phyloP scores from a whole-genome alignment of 2,329 filamentous ascomycete species.

The Epichloe sp. region DNA sequence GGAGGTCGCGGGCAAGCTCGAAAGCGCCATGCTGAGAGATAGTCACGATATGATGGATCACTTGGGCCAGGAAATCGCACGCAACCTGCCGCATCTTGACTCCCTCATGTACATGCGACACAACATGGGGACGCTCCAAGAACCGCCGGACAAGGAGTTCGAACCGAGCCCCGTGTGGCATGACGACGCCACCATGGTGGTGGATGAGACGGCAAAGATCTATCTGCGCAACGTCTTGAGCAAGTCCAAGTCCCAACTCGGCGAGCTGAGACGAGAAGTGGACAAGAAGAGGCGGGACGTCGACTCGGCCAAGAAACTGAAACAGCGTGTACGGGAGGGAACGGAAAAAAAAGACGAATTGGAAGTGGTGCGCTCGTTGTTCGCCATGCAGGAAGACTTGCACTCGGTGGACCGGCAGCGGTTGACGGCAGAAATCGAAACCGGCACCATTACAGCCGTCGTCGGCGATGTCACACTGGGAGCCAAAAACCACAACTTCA shows the following conservation, averaged over 20 bases:
- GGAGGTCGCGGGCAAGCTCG: conserved; percentile 66
- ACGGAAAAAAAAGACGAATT: conserved; percentile 86
- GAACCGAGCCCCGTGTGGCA: conserved; percentile 96
- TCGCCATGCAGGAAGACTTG: conserved; percentile 69
- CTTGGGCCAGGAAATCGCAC: conserved; percentile 66
- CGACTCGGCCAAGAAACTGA: conserved; percentile 58
- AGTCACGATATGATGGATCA: conserved; percentile 61
- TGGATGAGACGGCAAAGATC: conserved; percentile 76
- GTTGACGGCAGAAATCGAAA: conserved; percentile 83
- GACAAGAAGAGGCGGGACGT: conserved; percentile 81
- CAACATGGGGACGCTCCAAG: conserved; percentile 71
- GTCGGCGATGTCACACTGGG: conserved; percentile 89
- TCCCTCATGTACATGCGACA: conserved; percentile 97
- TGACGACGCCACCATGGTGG: conserved; percentile 76
- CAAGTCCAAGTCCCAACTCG: conserved; percentile 77
- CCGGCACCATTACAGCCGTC: conserved; percentile 76
- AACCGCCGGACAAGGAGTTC: conserved; percentile 73
- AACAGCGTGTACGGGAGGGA: conserved; percentile 67
- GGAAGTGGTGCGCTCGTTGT: conserved; percentile 69
- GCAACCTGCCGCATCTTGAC: conserved; percentile 80
- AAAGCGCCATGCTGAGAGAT: conserved; percentile 63
- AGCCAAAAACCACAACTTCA: conserved; percentile 93
- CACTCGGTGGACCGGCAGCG: conserved; percentile 75
- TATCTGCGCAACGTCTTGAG: conserved; percentile 84
- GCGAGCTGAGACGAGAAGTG: conserved; percentile 67